Conservation (phyloP, 352 stramenopile genomes). For the Blastocystis sp. region DNA sequence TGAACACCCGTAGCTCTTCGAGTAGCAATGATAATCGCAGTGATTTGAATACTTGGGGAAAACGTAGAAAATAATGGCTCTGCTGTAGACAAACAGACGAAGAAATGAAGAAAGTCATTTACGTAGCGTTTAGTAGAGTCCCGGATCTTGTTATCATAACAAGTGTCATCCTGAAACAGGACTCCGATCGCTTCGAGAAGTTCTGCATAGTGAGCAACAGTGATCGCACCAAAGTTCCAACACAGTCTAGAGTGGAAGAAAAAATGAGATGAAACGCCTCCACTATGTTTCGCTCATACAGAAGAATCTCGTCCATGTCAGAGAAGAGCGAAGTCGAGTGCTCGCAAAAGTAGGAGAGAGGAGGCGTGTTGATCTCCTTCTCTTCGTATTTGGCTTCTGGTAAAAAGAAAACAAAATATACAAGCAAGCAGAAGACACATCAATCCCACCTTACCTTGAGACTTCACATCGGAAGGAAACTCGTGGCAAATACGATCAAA, state of each 20-base stretch:
- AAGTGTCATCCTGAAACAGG: slow-evolving; percentile 14
- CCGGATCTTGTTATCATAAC: too few relatives aligned
- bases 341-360: slow-evolving; percentile 18
- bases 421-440: slow-evolving; percentile 38
- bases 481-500: not conserved
- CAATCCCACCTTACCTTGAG: slow-evolving; percentile 1
- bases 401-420: not conserved
- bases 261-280: not conserved
- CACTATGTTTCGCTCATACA: not conserved
- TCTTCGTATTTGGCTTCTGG: slow-evolving; percentile 33
- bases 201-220: not conserved
- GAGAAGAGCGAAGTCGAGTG: not conserved
- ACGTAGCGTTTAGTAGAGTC: not conserved
- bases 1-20: not conserved
- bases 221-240: not conserved
- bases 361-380: slow-evolving; percentile 26
- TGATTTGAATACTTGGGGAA: not conserved
- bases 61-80: not conserved
- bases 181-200: not conserved
- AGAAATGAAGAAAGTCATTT: slow-evolving; percentile 19
- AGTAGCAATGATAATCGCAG: not conserved
- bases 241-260: not conserved
- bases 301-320: not conserved
- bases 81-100: not conserved
- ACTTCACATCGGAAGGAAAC: slow-evolving; percentile 12